These are phyloP conservation scores for Cladosporium cucumerinum DNA, from an alignment of 2,329 filamentous ascomycete species.

Conservation along the genomic window DNA sequence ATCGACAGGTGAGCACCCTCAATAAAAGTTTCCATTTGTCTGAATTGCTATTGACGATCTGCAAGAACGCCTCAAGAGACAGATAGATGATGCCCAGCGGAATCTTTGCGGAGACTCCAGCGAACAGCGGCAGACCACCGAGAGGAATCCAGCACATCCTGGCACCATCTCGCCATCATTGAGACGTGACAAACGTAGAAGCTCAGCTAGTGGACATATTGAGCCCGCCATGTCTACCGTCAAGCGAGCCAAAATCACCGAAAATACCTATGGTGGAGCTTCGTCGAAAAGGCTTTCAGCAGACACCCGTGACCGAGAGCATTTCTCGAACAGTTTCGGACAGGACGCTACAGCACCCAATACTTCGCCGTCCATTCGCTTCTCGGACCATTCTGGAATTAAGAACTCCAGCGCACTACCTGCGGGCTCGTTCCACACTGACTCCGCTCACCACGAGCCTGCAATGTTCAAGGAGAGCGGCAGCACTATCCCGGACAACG, in stretches of 20 bases:
- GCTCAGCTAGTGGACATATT: slow-evolving; percentile 9
- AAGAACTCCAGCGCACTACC: slow-evolving; percentile 28
- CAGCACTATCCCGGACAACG: slow-evolving; percentile 43
- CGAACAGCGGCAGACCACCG: background rate
- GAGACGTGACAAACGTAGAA: slow-evolving; percentile 23
- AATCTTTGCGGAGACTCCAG: slow-evolving; percentile 24
- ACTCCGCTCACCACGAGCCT: slow-evolving; percentile 41
- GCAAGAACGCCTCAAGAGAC: slow-evolving; percentile 23
- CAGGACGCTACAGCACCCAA: slow-evolving; percentile 18
- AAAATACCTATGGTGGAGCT: background rate
- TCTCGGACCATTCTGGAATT: slow-evolving; percentile 23
- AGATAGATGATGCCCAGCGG: slow-evolving; percentile 26
- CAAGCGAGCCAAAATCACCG: slow-evolving; percentile 25
- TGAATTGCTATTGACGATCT: background rate
- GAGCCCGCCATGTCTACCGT: slow-evolving; percentile 17
- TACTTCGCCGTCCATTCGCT: slow-evolving; percentile 21
- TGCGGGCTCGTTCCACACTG: slow-evolving; percentile 32
- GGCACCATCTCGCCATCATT: slow-evolving; percentile 19
- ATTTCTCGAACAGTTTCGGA: slow-evolving; percentile 15
- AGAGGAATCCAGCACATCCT: slow-evolving; percentile 15
- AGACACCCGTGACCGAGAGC: background rate
- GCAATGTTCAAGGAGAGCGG: slow-evolving; percentile 41
- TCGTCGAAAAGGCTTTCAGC: background rate
- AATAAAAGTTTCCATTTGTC: background rate
- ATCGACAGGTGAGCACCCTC: slow-evolving; percentile 19